Evolutionary conservation across 1,139 yeast species (phyloP), one percentile per base, ranked within the genome.

Genomic region (Eremothecium cymbalariae): DNA sequence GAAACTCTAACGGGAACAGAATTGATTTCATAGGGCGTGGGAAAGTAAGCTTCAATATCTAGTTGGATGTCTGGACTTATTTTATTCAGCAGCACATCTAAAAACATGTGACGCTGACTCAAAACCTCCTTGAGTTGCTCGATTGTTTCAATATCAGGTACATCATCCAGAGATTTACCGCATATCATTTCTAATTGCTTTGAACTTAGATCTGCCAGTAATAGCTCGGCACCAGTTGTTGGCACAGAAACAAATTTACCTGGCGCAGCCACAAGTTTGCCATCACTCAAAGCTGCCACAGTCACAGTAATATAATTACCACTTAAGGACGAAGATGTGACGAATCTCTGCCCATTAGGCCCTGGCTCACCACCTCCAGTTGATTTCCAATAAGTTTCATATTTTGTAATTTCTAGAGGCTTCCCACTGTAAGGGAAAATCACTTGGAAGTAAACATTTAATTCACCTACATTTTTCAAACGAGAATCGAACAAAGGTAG

Each of bases 331-430:
- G 96, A 85, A 0, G 95, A 93, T 0, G 97, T 88, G 12, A 90
- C 95, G 51, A 85, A 76, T 4, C 94, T 47, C 11, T 41, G 45
- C 4, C 46, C 48, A 14, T 43, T 44, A 25, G 40, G 46, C 14
- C 39, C 39, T 4, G 32, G 41, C 28, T 47, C 41, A 20, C 48
- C 57, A 28, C 68, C 69, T 25, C 68, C 72, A 0, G 94, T 82
- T 1, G 94, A 78, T 59, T 88, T 90, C 98, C 98, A 90, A 60
- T 90, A 90, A 0, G 97, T 88, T 52, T 88, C 96, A 54, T 84
- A 88, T 61, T 86, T 84, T 4, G 95, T 78, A 27, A 94, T 83
- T 57, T 88, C 97, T 37, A 90, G 64, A 7, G 94, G 79, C 31
- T 44, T 50, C 4, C 96, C 96, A 4, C 80, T 69, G 57, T 80